A percentile compares a stretch with the other conserved stretches of the same genome.
Evolutionary conservation across 2,329 filamentous ascomycete species (phyloP).

Genomic region (Aureobasidium pullulans): DNA sequence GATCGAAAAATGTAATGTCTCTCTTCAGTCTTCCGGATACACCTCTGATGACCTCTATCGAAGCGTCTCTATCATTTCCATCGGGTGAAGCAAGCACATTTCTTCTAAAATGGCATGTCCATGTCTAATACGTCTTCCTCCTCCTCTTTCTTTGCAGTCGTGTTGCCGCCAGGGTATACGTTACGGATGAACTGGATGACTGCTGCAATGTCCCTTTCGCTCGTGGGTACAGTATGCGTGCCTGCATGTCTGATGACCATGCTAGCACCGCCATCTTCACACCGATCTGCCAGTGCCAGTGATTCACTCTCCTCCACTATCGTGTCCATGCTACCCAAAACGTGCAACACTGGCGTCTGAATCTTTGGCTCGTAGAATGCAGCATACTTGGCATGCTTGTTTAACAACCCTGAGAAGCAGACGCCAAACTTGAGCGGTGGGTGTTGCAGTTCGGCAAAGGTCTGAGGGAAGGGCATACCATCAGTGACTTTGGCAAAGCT

Average conservation of each 20-base stretch:
- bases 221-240: constrained; percentile 75
- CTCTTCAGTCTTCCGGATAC: background rate
- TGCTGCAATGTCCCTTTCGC: constrained; percentile 72
- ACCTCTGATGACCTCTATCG: background rate
- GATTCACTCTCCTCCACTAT: constrained; percentile 75
- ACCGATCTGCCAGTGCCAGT: constrained; percentile 58
- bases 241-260: constrained; percentile 68
- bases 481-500: constrained; percentile 39
- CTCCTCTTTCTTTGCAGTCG: constrained; percentile 23
- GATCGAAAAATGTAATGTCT: background rate
- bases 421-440: constrained; percentile 62
- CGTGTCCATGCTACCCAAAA: constrained; percentile 75
- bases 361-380: constrained; percentile 72
- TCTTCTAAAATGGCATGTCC: constrained; percentile 52
- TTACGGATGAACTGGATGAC: constrained; percentile 63
- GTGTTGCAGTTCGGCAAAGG: constrained; percentile 41
- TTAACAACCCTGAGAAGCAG: constrained; percentile 70
- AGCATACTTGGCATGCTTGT: constrained; percentile 49
- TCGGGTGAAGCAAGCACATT: background rate
- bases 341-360: constrained; percentile 69
- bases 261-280: constrained; percentile 32
- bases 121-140: constrained; percentile 57
- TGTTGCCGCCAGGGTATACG: constrained; percentile 34
- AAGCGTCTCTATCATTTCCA: background rate
- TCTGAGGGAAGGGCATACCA: constrained; percentile 45